A percentile compares a stretch with the other conserved stretches of the same genome.
phyloP scores from a whole-genome alignment of 345 rosid genomes.

The Citrus reticulata region DNA sequence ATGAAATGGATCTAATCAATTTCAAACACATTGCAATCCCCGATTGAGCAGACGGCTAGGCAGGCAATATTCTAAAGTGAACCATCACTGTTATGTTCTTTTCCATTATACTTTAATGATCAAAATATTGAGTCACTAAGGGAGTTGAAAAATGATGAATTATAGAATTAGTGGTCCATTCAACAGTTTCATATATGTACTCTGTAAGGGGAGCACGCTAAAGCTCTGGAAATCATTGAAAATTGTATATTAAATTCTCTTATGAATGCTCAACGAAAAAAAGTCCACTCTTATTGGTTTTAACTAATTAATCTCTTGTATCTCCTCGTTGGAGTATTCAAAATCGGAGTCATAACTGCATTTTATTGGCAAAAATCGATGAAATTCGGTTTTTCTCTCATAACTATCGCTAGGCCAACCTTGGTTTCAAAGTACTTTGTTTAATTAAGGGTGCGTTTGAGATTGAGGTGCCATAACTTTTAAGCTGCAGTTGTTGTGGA shows the following conservation, averaged over 20 bases:
- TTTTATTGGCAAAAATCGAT: too few species aligned
- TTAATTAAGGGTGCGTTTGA: too few species aligned
- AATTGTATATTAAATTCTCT: neutral
- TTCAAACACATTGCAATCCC: conserved; percentile 4
- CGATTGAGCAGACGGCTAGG: conserved; percentile 16
- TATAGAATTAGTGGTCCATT: neutral
- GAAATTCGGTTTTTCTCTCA: too few species aligned
- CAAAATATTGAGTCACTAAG: neutral
- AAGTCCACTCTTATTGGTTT: neutral
- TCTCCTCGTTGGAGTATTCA: too few species aligned
- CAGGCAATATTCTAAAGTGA: neutral
- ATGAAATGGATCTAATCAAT: neutral
- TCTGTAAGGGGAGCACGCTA: neutral
- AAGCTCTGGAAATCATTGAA: neutral
- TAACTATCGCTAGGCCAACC: too few species aligned
- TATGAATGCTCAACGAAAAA: neutral
- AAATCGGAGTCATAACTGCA: too few species aligned
- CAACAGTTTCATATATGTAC: neutral
- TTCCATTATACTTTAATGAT: neutral
- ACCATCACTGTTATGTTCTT: neutral
- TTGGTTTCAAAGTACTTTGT: too few species aligned
- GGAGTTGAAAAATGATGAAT: neutral
- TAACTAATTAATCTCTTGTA: too few species aligned
- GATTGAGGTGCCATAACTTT: too few species aligned
- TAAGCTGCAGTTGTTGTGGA: too few species aligned